Percentiles rank a stretch among this genome's conserved stretches.
These are phyloP conservation scores for Poronia punctata DNA, from an alignment of 495 filamentous ascomycete species.

Conservation along the genomic window DNA sequence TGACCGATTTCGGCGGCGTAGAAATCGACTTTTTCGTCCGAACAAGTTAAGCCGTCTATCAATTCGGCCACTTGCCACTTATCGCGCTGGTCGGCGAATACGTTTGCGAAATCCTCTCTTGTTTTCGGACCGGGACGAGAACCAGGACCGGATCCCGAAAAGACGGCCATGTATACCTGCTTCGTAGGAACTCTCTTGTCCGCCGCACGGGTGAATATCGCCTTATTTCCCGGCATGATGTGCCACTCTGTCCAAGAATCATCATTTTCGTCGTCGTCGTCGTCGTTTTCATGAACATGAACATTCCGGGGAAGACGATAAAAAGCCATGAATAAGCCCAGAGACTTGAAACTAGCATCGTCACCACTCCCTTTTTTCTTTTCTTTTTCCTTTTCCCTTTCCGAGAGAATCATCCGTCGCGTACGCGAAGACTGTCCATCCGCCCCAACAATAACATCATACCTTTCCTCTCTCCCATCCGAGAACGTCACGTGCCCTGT, in stretches of 20 bases:
- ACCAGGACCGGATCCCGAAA: slow-evolving; percentile 20
- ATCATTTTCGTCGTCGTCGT: slow-evolving; percentile 1
- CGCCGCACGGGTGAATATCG: slow-evolving; percentile 14
- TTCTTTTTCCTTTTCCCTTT: no score
- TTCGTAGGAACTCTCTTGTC: slow-evolving; percentile 12
- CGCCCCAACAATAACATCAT: slow-evolving; percentile 44
- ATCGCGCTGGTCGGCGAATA: slow-evolving; percentile 6
- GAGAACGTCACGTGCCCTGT: slow-evolving; percentile 24
- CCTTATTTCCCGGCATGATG: slow-evolving; percentile 13
- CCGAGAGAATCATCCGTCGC: slow-evolving; percentile 29
- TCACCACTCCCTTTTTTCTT: no score
- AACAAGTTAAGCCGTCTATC: slow-evolving; percentile 5
- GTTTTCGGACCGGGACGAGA: slow-evolving; percentile 8
- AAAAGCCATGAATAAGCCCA: slow-evolving; percentile 15
- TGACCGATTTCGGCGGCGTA: slow-evolving; percentile 37
- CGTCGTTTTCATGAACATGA: no score
- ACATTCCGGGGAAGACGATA: slow-evolving; percentile 14
- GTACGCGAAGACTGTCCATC: slow-evolving; percentile 43
- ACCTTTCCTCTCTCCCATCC: slow-evolving; percentile 25
- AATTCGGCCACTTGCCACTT: slow-evolving; percentile 15
- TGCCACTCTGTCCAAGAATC: neutral
- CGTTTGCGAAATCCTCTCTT: slow-evolving; percentile 10
- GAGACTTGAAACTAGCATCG: slow-evolving; percentile 12
- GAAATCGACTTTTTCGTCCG: slow-evolving; percentile 16
- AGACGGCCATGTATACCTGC: slow-evolving; percentile 19